Percentiles rank a stretch among this genome's conserved stretches.
phyloP scores from a whole-genome alignment of 2,329 filamentous ascomycete genomes.

The Lasiodiplodia gonubiensis region DNA sequence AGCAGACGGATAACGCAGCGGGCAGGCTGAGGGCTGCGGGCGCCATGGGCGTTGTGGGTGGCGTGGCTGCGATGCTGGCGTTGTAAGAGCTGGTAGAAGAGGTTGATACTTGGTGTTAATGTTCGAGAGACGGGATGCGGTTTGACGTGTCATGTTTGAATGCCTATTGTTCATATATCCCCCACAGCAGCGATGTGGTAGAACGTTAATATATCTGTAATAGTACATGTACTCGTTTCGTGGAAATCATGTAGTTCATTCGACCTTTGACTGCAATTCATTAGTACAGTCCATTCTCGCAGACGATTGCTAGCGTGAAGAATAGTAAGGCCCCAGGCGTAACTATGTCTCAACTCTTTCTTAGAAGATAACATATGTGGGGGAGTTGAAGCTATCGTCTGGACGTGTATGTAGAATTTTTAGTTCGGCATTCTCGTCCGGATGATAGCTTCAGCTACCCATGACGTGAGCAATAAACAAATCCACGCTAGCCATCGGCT shows the following conservation, averaged over 20 bases:
- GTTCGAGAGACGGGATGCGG: neutral
- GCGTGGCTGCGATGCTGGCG: conserved; percentile 7
- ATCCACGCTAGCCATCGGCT: too few species aligned
- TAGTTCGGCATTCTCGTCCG: too few species aligned
- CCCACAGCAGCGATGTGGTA: neutral
- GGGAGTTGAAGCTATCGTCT: too few species aligned
- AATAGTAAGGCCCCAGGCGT: too few species aligned
- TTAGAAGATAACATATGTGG: too few species aligned
- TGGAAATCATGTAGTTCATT: neutral
- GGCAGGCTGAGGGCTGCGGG: neutral
- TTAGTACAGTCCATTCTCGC: too few species aligned
- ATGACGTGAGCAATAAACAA: too few species aligned
- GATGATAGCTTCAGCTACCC: too few species aligned
- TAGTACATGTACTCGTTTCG: neutral
- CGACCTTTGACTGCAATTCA: neutral
- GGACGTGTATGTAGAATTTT: too few species aligned
- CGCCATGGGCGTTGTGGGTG: neutral
- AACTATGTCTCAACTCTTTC: too few species aligned
- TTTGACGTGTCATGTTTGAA: neutral
- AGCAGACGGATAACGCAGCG: neutral
- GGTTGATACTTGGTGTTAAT: neutral
- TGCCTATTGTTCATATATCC: neutral
- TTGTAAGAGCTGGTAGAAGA: neutral
- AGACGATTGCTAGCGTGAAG: too few species aligned
- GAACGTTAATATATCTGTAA: neutral